Base-by-base conservation (phyloP, 2,329 filamentous ascomycete genomes). In the Neonectria faginata region DNA sequence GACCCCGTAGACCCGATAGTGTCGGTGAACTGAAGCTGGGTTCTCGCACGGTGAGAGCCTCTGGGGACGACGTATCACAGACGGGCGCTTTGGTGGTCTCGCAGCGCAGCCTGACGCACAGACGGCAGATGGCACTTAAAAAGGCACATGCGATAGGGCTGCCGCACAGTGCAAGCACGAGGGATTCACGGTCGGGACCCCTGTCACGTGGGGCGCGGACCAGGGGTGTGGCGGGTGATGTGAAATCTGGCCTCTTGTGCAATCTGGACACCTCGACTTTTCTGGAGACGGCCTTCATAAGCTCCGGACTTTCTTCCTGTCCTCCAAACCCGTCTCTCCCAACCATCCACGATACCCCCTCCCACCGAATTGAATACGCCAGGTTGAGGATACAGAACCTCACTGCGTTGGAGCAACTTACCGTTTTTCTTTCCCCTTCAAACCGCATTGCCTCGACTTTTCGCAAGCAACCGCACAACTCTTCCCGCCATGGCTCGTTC, bases 191-290 rank as follows among this genome's bases (percentile, higher is more conserved):
- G 53, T 18, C 27, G 8, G 54, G 25, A 73, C 71, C 76, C 76
- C 76, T 76, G 76, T 78, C 74, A 76, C 71, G 74, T 77, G 76
- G 70, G 71, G 75, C 69, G 47, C 51, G 42, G 47, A 53, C 51
- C 56, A 60, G 62, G 62, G 66, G 57, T 68, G 66, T 68, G 57
- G 53, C 60, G 68, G 67, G 62, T 70, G 68, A 75, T 70, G 75
- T 82, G 81, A 81, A 82, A 84, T 83, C 80, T 84, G 82, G 82
- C 82, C 81, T 84, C 81, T 82, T 80, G 76, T 76, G 73, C 76
- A 72, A 75, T 79, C 73, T 81, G 80, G 80, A 82, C 81, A 83
- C 80, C 77, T 82, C 73, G 73, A 79, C 72, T 76, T 79, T 79
- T 78, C 73, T 72, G 69, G 67, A 68, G 67, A 63, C 54, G 50